A percentile compares a stretch with the other conserved stretches of the same genome.
These are phyloP conservation scores for Pseudogymnoascus sp. DNA, from an alignment of 2,329 filamentous ascomycete species.

Conservation along the genomic window DNA sequence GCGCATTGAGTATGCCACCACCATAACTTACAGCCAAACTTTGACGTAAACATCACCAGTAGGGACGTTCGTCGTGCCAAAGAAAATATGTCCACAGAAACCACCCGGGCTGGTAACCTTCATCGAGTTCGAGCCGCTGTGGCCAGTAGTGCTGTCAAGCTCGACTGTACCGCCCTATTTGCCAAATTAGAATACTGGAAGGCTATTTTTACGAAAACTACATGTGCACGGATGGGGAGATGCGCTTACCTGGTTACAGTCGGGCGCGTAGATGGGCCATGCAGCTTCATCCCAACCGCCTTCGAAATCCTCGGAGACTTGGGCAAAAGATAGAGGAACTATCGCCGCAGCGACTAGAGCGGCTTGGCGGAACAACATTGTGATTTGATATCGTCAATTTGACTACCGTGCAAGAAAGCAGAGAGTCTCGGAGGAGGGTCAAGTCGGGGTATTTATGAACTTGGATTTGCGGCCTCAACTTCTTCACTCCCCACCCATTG, in stretches of 20 bases:
- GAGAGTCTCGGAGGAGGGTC: conserved; percentile 16
- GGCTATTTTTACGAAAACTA: neutral
- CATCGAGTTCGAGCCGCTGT: conserved; percentile 49
- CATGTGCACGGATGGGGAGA: neutral
- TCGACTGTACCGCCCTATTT: conserved; percentile 40
- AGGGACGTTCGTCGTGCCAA: conserved; percentile 50
- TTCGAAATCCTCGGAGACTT: conserved; percentile 48
- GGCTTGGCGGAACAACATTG: conserved; percentile 37
- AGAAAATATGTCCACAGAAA: conserved; percentile 53
- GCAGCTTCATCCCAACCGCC: conserved; percentile 47
- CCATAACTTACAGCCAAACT: conserved; percentile 43
- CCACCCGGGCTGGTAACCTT: conserved; percentile 45
- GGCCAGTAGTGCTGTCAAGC: conserved; percentile 48
- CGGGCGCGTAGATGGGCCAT: conserved; percentile 51
- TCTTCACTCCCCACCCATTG: conserved; percentile 15
- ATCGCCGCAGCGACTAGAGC: conserved; percentile 40
- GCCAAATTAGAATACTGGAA: neutral
- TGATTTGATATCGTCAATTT: conserved; percentile 13
- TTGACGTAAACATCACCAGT: conserved; percentile 50
- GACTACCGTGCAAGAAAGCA: conserved; percentile 12
- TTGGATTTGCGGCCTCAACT: conserved; percentile 19
- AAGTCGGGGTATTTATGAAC: conserved; percentile 24
- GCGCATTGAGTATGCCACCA: neutral
- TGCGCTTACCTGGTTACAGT: conserved; percentile 45
- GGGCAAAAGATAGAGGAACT: conserved; percentile 39